Evolutionary conservation across 2,329 filamentous ascomycete genomes (phyloP).

Genomic region (Diaporthe sp.): DNA sequence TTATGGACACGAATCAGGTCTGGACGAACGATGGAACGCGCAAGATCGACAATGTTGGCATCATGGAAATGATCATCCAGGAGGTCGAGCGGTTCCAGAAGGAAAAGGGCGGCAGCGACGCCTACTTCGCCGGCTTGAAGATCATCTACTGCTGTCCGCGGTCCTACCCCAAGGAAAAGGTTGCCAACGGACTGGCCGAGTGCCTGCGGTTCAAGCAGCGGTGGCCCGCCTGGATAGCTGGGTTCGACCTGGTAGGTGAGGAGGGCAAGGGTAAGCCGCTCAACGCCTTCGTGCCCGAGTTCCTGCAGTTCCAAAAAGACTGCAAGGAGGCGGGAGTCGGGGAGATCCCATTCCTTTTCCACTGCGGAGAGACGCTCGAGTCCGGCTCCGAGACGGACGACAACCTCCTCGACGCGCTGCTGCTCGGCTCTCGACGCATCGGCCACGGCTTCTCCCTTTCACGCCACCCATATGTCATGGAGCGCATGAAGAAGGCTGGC

Average conservation of each 20-base stretch:
- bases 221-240: slow-evolving; percentile 65
- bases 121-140: slow-evolving; percentile 67
- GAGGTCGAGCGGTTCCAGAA: slow-evolving; percentile 58
- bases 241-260: slow-evolving; percentile 73
- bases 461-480: slow-evolving; percentile 75
- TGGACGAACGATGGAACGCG: slow-evolving; percentile 59
- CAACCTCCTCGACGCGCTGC: slow-evolving; percentile 77
- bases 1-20: slow-evolving; percentile 67
- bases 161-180: slow-evolving; percentile 61
- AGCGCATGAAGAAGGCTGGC: slow-evolving; percentile 71
- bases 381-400: slow-evolving; percentile 73
- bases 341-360: slow-evolving; percentile 49
- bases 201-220: slow-evolving; percentile 66
- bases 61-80: slow-evolving; percentile 65
- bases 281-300: slow-evolving; percentile 61
- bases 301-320: slow-evolving; percentile 60
- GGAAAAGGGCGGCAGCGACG: slow-evolving; percentile 17
- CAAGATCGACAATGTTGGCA: slow-evolving; percentile 59
- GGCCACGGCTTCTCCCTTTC: slow-evolving; percentile 80
- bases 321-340: slow-evolving; percentile 52
- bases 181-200: slow-evolving; percentile 62
- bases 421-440: slow-evolving; percentile 76
- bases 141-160: slow-evolving; percentile 72
- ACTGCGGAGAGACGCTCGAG: slow-evolving; percentile 77
- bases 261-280: slow-evolving; percentile 66